A percentile compares a stretch with the other conserved stretches of the same genome.
Conservation (phyloP, 2,329 filamentous ascomycete species). For the Colletotrichum neosansevieriae region DNA sequence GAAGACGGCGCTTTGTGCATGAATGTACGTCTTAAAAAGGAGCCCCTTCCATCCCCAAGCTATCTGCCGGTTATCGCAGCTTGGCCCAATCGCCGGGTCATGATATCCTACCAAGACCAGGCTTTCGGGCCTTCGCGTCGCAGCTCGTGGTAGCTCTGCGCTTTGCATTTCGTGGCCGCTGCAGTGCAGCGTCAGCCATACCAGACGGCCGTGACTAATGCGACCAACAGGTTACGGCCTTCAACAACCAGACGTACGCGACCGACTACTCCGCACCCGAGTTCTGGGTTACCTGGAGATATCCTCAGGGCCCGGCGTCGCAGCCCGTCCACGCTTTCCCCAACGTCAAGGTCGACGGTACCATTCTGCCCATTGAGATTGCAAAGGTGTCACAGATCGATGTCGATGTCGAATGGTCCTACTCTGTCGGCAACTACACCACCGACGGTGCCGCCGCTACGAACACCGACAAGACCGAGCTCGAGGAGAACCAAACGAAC, state of each 20-base stretch:
- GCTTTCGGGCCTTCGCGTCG: neutral
- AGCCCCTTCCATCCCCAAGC: slow-evolving; percentile 11
- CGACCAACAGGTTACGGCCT: slow-evolving; percentile 56
- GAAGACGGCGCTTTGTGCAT: slow-evolving; percentile 60
- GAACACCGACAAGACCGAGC: slow-evolving; percentile 49
- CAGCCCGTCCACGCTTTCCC: slow-evolving; percentile 67
- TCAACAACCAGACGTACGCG: slow-evolving; percentile 63
- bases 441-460: slow-evolving; percentile 41
- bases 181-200: too few species aligned
- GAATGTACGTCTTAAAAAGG: slow-evolving; percentile 57
- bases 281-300: slow-evolving; percentile 67
- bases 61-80: neutral
- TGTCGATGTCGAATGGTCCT: slow-evolving; percentile 63
- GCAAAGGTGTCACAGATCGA: slow-evolving; percentile 53
- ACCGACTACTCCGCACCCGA: slow-evolving; percentile 59
- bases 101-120: neutral
- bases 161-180: too few species aligned
- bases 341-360: slow-evolving; percentile 62
- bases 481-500: slow-evolving; percentile 56
- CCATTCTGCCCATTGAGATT: slow-evolving; percentile 58
- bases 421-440: slow-evolving; percentile 58
- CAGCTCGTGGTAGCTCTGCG: too few species aligned
- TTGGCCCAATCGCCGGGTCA: slow-evolving; percentile 26
- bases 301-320: slow-evolving; percentile 53
- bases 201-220: slow-evolving; percentile 4